phyloP scores from a whole-genome alignment of 2,329 filamentous ascomycete genomes.

The Penicillium sclerotigenum region DNA sequence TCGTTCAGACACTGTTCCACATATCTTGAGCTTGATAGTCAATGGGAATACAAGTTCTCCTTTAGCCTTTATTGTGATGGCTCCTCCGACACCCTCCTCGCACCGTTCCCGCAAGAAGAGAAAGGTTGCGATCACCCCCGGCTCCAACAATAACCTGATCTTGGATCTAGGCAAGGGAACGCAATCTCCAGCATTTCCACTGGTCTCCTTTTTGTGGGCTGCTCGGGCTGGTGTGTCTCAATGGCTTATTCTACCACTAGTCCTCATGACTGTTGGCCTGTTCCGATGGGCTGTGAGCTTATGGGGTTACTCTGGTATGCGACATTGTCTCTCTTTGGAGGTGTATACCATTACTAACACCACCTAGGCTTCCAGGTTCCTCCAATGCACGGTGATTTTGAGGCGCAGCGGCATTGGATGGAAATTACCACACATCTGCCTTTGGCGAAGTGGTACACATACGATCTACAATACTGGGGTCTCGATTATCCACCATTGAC shows the following conservation, averaged over 20 bases:
- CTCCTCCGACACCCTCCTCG: slow-evolving; percentile 31
- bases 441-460: slow-evolving; percentile 94
- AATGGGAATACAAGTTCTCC: slow-evolving; percentile 25
- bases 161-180: slow-evolving; percentile 45
- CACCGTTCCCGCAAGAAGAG: slow-evolving; percentile 48
- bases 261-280: slow-evolving; percentile 84
- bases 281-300: slow-evolving; percentile 90
- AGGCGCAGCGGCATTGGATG: slow-evolving; percentile 99
- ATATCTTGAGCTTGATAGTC: slow-evolving; percentile 4
- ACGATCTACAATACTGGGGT: slow-evolving; percentile 96
- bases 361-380: slow-evolving; percentile 68
- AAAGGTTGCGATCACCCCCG: slow-evolving; percentile 35
- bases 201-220: slow-evolving; percentile 93
- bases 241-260: slow-evolving; percentile 86
- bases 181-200: slow-evolving; percentile 71
- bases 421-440: slow-evolving; percentile 88
- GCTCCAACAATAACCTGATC: slow-evolving; percentile 43
- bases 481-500: slow-evolving; percentile 96
- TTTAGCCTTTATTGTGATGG: slow-evolving; percentile 24
- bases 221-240: slow-evolving; percentile 76
- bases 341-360: slow-evolving; percentile 8
- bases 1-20: neutral
- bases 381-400: slow-evolving; percentile 94
- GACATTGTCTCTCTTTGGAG: neutral
- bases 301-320: slow-evolving; percentile 88